These are phyloP conservation scores for Eucalyptus pauciflora DNA, from an alignment of 345 rosid species.

Conservation along the genomic window DNA sequence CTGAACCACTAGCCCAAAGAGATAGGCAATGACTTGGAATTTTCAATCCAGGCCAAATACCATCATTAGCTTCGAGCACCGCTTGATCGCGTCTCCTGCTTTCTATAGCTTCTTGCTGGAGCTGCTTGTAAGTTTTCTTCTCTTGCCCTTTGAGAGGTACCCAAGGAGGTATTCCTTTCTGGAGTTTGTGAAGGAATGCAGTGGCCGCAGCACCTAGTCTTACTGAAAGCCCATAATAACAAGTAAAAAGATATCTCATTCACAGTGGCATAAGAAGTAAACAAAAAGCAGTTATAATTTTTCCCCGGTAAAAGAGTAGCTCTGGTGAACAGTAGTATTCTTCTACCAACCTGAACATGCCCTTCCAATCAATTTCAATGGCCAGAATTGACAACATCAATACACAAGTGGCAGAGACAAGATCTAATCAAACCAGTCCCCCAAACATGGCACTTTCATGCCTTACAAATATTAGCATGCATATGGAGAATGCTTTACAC, in stretches of 20 bases:
- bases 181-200: conserved; percentile 73
- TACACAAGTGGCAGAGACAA: neutral
- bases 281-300: neutral
- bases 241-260: neutral
- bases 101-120: conserved; percentile 80
- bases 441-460: neutral
- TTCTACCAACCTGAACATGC: neutral
- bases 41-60: conserved; percentile 86
- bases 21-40: conserved; percentile 80
- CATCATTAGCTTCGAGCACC: conserved; percentile 76
- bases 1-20: conserved; percentile 97
- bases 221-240: conserved; percentile 28
- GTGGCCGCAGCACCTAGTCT: conserved; percentile 89
- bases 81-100: conserved; percentile 76
- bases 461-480: neutral
- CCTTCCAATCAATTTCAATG: neutral
- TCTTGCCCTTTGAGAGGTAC: conserved; percentile 73
- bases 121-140: conserved; percentile 64
- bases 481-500: neutral
- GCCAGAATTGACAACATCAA: neutral
- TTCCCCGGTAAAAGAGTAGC: neutral
- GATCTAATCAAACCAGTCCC: neutral
- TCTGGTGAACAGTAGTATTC: neutral
- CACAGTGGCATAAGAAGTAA: neutral
- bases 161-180: conserved; percentile 87